Evolutionary conservation across 2,329 filamentous ascomycete genomes (phyloP), one percentile per base, ranked within the genome.

Genomic region (Cladosporium halotolerans): DNA sequence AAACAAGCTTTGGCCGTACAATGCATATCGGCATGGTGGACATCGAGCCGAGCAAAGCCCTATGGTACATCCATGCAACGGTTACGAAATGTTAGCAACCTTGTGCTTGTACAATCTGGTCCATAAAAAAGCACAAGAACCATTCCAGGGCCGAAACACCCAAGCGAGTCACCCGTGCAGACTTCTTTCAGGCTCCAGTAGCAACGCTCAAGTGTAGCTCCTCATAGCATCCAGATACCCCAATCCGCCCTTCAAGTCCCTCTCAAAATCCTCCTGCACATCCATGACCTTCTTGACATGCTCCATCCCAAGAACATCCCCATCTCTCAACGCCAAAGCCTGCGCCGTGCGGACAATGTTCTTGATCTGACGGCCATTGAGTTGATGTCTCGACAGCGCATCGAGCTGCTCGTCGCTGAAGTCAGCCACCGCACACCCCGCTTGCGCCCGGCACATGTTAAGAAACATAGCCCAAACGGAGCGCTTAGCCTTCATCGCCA

Each of bases 401-500:
- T 83, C 80, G 57, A 83, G 83, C 64, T 95, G 86, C 8, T 81
- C 78, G 3, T 88, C 83, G 2, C 74, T 76, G 63, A 91, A 86
- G 0, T 75, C 70, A 60, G 82, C 79, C 1, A 80, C 75, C 57
- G 80, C 74, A 13, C 83, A 70, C 48, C 80, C 81, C 54, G 88
- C 83, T 43, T 84, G 79, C 11, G 80, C 75, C 33, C 80, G 78
- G 3, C 91, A 88, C 33, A 84, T 81, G 54, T 86, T 82, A 38
- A 96, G 76, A 70, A 95, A 95, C 72, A 90, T 85, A 70, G 84
- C 84, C 82, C 92, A 95, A 43, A 96, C 87, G 56, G 82, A 79
- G 62, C 83, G 84, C 71, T 87, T 86, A 9, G 89, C 89, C 63
- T 85, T 85, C 4, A 73, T 68, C 38, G 83, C 83, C 8, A 95